A percentile compares a stretch with the other conserved stretches of the same genome.
phyloP scores from a whole-genome alignment of 2,329 filamentous ascomycete species.

The Cladosporium sp. region DNA sequence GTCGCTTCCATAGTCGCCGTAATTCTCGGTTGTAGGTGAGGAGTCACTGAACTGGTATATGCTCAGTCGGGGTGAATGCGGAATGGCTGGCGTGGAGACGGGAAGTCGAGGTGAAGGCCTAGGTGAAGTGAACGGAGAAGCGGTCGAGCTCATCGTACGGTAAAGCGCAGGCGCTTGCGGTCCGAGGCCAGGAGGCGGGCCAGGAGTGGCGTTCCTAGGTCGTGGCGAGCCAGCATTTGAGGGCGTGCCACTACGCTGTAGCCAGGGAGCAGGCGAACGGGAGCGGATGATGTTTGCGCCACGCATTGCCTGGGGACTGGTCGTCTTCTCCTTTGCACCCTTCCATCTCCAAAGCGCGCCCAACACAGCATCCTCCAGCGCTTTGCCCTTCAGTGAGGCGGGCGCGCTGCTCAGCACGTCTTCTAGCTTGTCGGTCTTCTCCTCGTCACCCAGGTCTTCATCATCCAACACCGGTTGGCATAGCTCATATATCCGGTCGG shows the following conservation, averaged over 20 bases:
- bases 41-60: slow-evolving; percentile 93
- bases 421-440: slow-evolving; percentile 90
- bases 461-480: slow-evolving; percentile 88
- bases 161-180: slow-evolving; percentile 71
- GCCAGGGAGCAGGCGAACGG: slow-evolving; percentile 90
- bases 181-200: slow-evolving; percentile 77
- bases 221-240: slow-evolving; percentile 80
- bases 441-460: slow-evolving; percentile 81
- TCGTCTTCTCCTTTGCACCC: slow-evolving; percentile 59
- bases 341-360: slow-evolving; percentile 87
- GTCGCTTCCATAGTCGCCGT: slow-evolving; percentile 87
- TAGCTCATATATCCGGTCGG: slow-evolving; percentile 88
- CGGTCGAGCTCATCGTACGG: slow-evolving; percentile 73
- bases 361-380: slow-evolving; percentile 85
- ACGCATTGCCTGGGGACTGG: slow-evolving; percentile 75
- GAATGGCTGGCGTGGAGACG: slow-evolving; percentile 84
- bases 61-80: slow-evolving; percentile 90
- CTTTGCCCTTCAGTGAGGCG: slow-evolving; percentile 65
- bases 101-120: slow-evolving; percentile 88
- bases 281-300: slow-evolving; percentile 81
- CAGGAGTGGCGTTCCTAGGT: slow-evolving; percentile 72
- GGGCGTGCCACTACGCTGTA: slow-evolving; percentile 72
- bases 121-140: slow-evolving; percentile 90
- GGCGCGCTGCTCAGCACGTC: slow-evolving; percentile 80
- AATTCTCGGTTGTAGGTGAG: slow-evolving; percentile 77